Evolutionary conservation across 202 grass and related monocot species (phyloP).

Genomic region (Eragrostis tef): DNA sequence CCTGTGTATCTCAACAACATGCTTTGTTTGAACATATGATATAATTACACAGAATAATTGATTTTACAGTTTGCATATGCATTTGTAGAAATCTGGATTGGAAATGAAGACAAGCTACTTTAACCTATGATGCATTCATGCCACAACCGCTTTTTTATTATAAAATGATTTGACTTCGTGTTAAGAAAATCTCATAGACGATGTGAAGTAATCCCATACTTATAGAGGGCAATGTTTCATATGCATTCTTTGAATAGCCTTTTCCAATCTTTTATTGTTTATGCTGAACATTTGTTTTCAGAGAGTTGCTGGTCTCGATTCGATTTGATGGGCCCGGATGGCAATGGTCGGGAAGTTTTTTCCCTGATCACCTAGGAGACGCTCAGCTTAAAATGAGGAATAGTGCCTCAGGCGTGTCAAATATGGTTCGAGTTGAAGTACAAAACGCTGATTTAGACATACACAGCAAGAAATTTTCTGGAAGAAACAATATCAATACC

Average conservation of each 20-base stretch:
- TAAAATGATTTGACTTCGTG: not conserved
- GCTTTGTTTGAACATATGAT: constrained; percentile 31
- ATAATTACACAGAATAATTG: constrained; percentile 13
- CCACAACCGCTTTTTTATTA: not conserved
- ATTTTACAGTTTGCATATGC: constrained; percentile 16
- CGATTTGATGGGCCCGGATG: constrained; percentile 92
- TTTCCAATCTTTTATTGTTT: constrained; percentile 40
- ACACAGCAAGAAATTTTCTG: constrained; percentile 53
- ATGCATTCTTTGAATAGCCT: constrained; percentile 29
- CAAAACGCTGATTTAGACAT: constrained; percentile 85
- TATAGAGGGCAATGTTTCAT: constrained; percentile 27
- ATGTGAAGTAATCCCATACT: constrained; percentile 16
- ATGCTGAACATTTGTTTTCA: constrained; percentile 57
- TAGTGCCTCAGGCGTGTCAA: constrained; percentile 72
- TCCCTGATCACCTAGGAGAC: constrained; percentile 88
- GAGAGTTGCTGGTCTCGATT: constrained; percentile 87
- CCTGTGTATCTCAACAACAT: constrained; percentile 32
- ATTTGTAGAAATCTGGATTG: constrained; percentile 34
- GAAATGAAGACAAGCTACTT: constrained; percentile 25
- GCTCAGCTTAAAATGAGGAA: constrained; percentile 96
- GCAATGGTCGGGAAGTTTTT: constrained; percentile 96
- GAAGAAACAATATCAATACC: constrained; percentile 70
- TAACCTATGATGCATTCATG: constrained; percentile 36
- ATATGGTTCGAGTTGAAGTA: constrained; percentile 97
- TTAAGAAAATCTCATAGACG: not conserved